A percentile compares a stretch with the other conserved stretches of the same genome.
Conservation (phyloP, 1,284 basidiomycete genomes). For the Ustilago esculenta region DNA sequence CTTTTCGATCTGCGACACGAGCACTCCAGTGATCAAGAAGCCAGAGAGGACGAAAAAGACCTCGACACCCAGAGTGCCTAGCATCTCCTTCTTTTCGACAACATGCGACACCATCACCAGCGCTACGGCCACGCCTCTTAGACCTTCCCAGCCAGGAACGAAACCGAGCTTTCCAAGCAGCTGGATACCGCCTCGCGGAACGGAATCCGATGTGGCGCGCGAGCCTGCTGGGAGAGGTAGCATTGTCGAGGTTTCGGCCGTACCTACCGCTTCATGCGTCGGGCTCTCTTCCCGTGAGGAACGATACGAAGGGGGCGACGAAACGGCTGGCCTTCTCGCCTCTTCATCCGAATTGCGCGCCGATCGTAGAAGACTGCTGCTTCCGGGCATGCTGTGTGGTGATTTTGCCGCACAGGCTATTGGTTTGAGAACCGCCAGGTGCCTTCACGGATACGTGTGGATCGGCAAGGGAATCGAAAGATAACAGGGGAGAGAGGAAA, state of each 20-base stretch:
- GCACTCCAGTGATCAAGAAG: constrained; percentile 45
- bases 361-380: constrained; percentile 1
- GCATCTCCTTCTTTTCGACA: constrained; percentile 22
- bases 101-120: constrained; percentile 31
- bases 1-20: constrained; percentile 37
- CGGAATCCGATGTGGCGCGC: not conserved
- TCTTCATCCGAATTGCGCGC: constrained; percentile 11
- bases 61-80: constrained; percentile 31
- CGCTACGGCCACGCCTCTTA: constrained; percentile 24
- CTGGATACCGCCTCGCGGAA: not conserved
- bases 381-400: constrained; percentile 4
- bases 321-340: not conserved
- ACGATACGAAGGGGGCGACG: constrained; percentile 15
- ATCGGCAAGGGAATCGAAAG: no score
- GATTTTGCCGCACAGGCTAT: no score
- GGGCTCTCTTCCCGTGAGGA: constrained; percentile 21
- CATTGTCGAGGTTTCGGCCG: constrained; percentile 8
- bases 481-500: no score
- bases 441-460: no score
- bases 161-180: constrained; percentile 24
- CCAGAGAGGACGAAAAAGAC: constrained; percentile 43
- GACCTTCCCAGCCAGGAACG: constrained; percentile 40
- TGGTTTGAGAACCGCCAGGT: no score
- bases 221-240: constrained; percentile 12
- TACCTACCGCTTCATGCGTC: not conserved